Evolutionary conservation across 148 eudicot species (phyloP), one percentile per base, ranked within the genome.

Genomic region (Polygonum maritimum): DNA sequence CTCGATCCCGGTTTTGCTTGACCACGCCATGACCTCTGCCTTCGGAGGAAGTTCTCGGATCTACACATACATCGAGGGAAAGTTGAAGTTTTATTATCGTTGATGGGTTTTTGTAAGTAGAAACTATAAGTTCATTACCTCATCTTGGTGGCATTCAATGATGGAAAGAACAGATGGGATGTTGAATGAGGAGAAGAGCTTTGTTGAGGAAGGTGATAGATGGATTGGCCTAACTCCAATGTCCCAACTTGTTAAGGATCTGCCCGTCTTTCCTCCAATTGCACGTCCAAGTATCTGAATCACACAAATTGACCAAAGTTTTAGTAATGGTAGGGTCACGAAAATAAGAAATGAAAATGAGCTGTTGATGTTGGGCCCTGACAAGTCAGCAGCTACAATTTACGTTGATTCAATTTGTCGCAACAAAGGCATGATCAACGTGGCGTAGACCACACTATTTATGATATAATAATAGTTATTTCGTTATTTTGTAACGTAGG

Each of bases 1-100:
- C 80, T 92, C 97, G 5, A 94, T 77, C 52, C 93, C 85, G 0
- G 94, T 92, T 70, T 88, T 89, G 15, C 75, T 72, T 2, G 97
- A 94, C 83, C 92, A 83, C 31, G 89, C 98, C 11, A 94, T 81
- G 73, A 94, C 86, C 83, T 94, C 98, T 41, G 88, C 98, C 76
- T 87, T 78, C 0, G 93, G 77, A 7, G 98, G 97, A n/a, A 94
- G 92, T 73, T 92, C 93, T 78, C 79, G 72, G 5, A 94, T 81
- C 98, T 93, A 47, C 2, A 67, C 14, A 51, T 16, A 19, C 9
- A 44, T 6, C 7, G 45, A 41, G 3, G 16, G 54, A 49, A 13
- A 12, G 16, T 49, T 49, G 18, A 26, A 26, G 31, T 26, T 26
- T 26, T 26, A 49, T 49, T 12, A 15, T 14, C 5, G 19, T 14